Evolutionary conservation across 371 early-diverging fungal species (phyloP), one percentile per base, ranked within the genome.

Genomic region (Haplosporangium sp.): DNA sequence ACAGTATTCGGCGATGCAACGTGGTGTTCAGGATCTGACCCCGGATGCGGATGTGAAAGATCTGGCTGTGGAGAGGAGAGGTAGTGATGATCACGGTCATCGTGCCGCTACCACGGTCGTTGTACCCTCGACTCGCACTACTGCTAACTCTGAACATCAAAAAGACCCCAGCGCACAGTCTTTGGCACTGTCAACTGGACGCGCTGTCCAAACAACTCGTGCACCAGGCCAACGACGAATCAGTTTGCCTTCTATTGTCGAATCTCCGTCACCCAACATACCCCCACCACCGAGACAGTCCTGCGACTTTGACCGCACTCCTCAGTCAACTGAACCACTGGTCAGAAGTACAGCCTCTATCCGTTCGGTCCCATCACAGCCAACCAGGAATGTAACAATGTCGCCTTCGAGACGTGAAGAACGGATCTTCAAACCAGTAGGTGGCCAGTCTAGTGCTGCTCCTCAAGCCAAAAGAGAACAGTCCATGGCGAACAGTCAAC

Each of bases 271-370:
- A 5, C 70, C 76, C 54, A 62, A 59, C n/a, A 51, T 69, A 16
- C 53, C 56, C 36, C 36, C 66, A 3, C 50, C 70, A 42, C 77
- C 77, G 36, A 62, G 77, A 20, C 77, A 76, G 21, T 76, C 77
- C 0, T 76, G 77, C 50, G 77, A 76, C 36, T 59, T 67, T 63
- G 55, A 38, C 13, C 71, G 77, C 40, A 18, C 42, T 7, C 77
- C 77, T 12, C 77, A 70, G n/a, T 76, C 77, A 16, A 67, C 70
- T 52, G 77, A 76, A 41, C 77, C 77, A 6, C 47, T 76, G 29
- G 64, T 66, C 58, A 62, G 55, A 46, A 67, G 42, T 29, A 62
- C 63, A 6, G 56, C 62, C 37, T 66, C 56, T 29, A 46, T 73
- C 43, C 67, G 73, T 13, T 73, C 73, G 0, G 67, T 63, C 42